phyloP scores from a whole-genome alignment of 2,329 filamentous ascomycete species.

The Rhynchosporium secalis region DNA sequence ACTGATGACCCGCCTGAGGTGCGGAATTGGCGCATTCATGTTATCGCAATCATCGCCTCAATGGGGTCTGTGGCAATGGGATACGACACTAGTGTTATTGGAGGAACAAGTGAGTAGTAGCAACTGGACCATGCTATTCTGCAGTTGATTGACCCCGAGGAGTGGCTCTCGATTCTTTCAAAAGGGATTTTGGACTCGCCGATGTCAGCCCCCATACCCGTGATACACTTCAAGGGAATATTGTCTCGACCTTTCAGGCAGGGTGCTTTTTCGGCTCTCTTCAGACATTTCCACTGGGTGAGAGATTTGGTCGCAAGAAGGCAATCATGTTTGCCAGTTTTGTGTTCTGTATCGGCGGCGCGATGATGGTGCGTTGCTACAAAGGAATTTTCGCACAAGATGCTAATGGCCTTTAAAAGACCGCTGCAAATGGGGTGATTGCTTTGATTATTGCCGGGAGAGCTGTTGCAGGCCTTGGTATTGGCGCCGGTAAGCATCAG shows the following conservation, averaged over 20 bases:
- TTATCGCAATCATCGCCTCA: conserved; percentile 9
- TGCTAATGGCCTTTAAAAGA: conserved; percentile 15
- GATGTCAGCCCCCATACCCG: conserved; percentile 44
- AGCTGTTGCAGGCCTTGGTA: conserved; percentile 61
- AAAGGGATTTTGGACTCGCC: conserved; percentile 52
- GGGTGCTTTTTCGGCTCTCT: conserved; percentile 37
- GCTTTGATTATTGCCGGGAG: conserved; percentile 51
- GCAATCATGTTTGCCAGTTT: conserved; percentile 43
- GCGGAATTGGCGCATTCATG: conserved; percentile 8
- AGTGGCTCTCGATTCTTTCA: conserved; percentile 30
- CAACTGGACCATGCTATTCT: neutral
- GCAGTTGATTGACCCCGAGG: conserved; percentile 43
- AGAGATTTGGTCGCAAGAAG: conserved; percentile 45
- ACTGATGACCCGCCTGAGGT: conserved; percentile 9
- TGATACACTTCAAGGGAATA: conserved; percentile 49
- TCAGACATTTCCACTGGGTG: conserved; percentile 42
- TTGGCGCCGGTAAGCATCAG: conserved; percentile 43
- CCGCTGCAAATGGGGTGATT: conserved; percentile 29
- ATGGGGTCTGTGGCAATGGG: conserved; percentile 15
- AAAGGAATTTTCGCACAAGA: neutral
- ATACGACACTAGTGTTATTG: conserved; percentile 11
- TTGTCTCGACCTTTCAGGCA: conserved; percentile 38
- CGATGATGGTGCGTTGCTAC: conserved; percentile 19
- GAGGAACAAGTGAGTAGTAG: conserved; percentile 5
- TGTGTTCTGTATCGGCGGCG: conserved; percentile 38